Evolutionary conservation across 164 flowering plant genomes (phyloP).

Genomic region (Vitis rupestris): DNA sequence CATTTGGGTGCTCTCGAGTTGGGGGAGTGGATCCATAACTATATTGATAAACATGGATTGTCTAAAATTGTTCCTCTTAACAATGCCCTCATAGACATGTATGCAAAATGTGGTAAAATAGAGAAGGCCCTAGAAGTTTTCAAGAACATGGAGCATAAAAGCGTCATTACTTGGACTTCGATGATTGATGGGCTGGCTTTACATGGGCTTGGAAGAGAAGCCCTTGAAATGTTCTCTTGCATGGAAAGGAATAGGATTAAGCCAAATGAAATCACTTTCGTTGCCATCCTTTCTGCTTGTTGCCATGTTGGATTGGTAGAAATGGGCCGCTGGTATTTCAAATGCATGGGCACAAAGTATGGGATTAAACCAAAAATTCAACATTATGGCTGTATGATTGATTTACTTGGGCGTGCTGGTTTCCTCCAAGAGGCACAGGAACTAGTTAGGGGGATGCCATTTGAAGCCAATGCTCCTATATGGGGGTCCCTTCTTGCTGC

Average conservation of each 20-base stretch:
- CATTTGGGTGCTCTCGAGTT: constrained; percentile 51
- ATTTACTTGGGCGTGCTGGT: constrained; percentile 72
- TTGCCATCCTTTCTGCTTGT: constrained; percentile 70
- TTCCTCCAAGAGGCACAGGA: constrained; percentile 48
- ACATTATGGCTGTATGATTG: constrained; percentile 77
- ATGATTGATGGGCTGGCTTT: constrained; percentile 61
- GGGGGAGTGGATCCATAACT: constrained; percentile 56
- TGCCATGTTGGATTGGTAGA: constrained; percentile 66
- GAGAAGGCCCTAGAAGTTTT: constrained; percentile 47
- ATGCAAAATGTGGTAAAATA: constrained; percentile 61
- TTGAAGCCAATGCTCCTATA: constrained; percentile 65
- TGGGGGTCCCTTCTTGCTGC: constrained; percentile 85
- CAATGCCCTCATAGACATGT: constrained; percentile 67
- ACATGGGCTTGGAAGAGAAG: constrained; percentile 60
- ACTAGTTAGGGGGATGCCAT: constrained; percentile 54
- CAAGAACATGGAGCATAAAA: constrained; percentile 43
- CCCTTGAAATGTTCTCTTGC: constrained; percentile 44
- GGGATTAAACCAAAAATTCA: constrained; percentile 48
- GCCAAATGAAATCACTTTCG: constrained; percentile 62
- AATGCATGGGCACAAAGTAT: constrained; percentile 38
- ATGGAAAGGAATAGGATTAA: constrained; percentile 47
- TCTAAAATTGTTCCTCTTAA: constrained; percentile 28
- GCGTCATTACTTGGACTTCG: constrained; percentile 67
- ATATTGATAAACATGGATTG: constrained; percentile 32
- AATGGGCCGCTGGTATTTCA: constrained; percentile 39